Conservation (phyloP, 2,329 filamentous ascomycete genomes). For the Monosporascus sp. region DNA sequence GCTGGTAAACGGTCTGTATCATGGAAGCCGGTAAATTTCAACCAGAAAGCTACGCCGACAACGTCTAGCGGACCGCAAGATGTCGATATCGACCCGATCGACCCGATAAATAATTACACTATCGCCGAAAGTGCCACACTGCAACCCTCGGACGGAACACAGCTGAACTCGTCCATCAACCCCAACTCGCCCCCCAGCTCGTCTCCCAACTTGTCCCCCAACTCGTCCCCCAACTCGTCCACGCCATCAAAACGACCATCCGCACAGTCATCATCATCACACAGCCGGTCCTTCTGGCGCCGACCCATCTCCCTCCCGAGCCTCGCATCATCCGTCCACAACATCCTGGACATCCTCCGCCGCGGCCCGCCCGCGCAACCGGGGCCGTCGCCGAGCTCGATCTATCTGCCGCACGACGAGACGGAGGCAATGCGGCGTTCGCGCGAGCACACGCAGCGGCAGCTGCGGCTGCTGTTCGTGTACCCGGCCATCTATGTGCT, state of each 20-base stretch:
- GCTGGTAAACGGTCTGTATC: constrained; percentile 10
- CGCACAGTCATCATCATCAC: neutral
- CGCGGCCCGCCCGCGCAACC: constrained; percentile 2
- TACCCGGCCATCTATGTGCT: constrained; percentile 69
- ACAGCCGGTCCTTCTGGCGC: constrained; percentile 4
- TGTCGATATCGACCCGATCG: constrained; percentile 1
- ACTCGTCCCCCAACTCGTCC: neutral
- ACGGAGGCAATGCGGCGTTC: constrained; percentile 29
- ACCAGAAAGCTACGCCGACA: constrained; percentile 5
- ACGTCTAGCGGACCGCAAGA: constrained; percentile 1
- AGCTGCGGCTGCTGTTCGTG: constrained; percentile 67
- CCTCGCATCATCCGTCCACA: constrained; percentile 9
- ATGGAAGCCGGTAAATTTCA: constrained; percentile 21
- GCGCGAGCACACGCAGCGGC: constrained; percentile 56
- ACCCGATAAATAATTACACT: neutral
- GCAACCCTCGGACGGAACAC: neutral
- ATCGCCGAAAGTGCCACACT: no score
- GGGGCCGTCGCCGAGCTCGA: constrained; percentile 4
- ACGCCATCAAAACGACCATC: neutral
- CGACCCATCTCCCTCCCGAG: constrained; percentile 1
- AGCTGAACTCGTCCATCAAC: neutral
- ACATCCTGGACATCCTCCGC: constrained; percentile 7
- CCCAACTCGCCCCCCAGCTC: neutral
- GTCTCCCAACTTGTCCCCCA: neutral
- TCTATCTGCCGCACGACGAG: constrained; percentile 17